Evolutionary conservation across 352 stramenopile species (phyloP), one percentile per base, ranked within the genome.

Genomic region (Phytopythium montanum): DNA sequence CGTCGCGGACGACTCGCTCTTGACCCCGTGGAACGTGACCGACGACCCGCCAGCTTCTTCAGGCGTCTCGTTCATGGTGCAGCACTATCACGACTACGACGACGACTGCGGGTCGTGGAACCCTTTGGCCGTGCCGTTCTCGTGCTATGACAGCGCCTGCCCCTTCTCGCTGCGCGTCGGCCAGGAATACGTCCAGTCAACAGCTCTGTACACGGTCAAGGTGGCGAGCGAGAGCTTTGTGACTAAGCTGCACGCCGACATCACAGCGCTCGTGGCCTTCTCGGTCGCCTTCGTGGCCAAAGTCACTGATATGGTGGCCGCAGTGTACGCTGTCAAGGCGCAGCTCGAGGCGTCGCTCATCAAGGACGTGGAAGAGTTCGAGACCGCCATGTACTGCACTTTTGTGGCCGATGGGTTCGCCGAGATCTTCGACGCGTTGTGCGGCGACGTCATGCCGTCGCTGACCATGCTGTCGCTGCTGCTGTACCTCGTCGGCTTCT

Each of bases 381-480:
- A 90, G 54, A 36, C 65, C 1, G 61, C 59, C 33, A 90, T 90
- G 81, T 74, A 82, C 62, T 90, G 81, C 68, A 75, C 64, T 10
- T 86, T 90, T 58, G 65, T 87, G 25, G 69, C 62, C 1, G 60
- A 73, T 38, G 69, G 74, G n/a, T 90, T 67, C 59, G 68, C 65
- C 64, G 38, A 59, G 2, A 75, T 90, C 52, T 87, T 80, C 64
- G 36, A 75, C 12, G 59, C 73, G 51, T 64, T 90, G 0, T 90
- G 81, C 25, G 68, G 67, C 18, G 63, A 87, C n/a, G 64, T 90
- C 45, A 81, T 87, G 68, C 78, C 81, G 44, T 63, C 78, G 28
- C 73, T 90, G 55, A 85, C 76, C 3, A 88, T 90, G 81, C 85
- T 90, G 62, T 78, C 81, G 38, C 72, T 90, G 65, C 84, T 87